Percentiles rank a stretch among this genome's conserved stretches.
These are phyloP conservation scores for Cicer chorassanicum DNA, from an alignment of 306 rosid species.

Conservation along the genomic window DNA sequence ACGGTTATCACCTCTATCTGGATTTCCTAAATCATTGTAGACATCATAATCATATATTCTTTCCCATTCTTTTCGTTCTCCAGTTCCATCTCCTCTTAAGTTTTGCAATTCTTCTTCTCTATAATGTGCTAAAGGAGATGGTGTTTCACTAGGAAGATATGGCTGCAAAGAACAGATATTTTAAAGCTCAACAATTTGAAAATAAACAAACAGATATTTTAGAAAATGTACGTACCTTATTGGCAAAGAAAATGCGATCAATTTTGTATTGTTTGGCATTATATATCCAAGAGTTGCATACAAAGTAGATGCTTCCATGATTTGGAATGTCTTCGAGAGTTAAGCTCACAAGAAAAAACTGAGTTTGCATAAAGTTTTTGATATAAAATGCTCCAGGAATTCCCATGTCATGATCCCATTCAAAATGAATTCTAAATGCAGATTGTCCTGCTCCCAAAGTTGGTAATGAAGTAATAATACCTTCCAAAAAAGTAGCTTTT, in stretches of 20 bases:
- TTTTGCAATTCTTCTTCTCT: slow-evolving; percentile 61
- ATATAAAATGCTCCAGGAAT: slow-evolving; percentile 48
- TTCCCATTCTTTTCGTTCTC: slow-evolving; percentile 73
- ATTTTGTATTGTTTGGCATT: slow-evolving; percentile 22
- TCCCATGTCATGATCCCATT: slow-evolving; percentile 45
- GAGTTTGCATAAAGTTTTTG: slow-evolving; percentile 38
- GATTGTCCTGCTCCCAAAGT: slow-evolving; percentile 49
- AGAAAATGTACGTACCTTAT: no score
- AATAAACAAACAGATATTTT: neutral
- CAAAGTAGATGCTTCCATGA: slow-evolving; percentile 42
- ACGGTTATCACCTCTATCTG: slow-evolving; percentile 53
- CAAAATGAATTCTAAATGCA: slow-evolving; percentile 43
- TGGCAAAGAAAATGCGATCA: slow-evolving; percentile 47
- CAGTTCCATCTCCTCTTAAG: slow-evolving; percentile 75
- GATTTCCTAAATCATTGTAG: slow-evolving; percentile 75
- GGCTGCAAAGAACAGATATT: no score
- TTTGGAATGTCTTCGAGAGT: slow-evolving; percentile 51
- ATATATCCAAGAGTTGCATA: slow-evolving; percentile 49
- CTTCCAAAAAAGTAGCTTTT: slow-evolving; percentile 62
- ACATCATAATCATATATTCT: slow-evolving; percentile 76
- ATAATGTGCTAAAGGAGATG: slow-evolving; percentile 58
- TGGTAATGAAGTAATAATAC: slow-evolving; percentile 58
- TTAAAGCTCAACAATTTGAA: neutral
- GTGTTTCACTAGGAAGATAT: slow-evolving; percentile 87
- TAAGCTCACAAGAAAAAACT: slow-evolving; percentile 44